Percentiles rank a stretch among this genome's conserved stretches.
These are phyloP conservation scores for Tulasnella calospora DNA, from an alignment of 768 basidiomycete species.

Conservation along the genomic window DNA sequence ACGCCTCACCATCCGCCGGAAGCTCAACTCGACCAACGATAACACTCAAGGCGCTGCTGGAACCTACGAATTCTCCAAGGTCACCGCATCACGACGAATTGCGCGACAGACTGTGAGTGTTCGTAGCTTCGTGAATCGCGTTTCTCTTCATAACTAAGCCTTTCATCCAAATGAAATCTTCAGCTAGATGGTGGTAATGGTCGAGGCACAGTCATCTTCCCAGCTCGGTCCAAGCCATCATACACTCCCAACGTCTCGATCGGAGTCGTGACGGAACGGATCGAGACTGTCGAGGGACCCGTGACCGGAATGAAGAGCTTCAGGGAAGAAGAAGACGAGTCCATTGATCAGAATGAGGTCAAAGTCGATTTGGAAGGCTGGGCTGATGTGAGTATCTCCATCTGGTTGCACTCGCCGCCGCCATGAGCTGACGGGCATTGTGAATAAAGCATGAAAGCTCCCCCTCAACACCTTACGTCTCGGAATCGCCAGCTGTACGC, in stretches of 20 bases:
- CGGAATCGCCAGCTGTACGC: neutral
- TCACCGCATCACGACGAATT: neutral
- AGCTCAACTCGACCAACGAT: neutral
- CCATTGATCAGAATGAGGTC: neutral
- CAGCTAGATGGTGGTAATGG: neutral
- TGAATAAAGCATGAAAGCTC: neutral
- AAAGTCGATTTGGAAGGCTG: conserved; percentile 1
- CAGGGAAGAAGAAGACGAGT: neutral
- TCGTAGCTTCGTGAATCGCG: neutral
- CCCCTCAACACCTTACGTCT: neutral
- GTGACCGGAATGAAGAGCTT: neutral
- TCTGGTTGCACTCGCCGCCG: neutral
- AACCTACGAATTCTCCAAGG: neutral
- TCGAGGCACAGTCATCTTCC: neutral
- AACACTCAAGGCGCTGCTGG: neutral
- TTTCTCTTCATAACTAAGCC: neutral
- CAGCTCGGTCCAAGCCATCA: neutral
- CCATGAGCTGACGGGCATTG: neutral
- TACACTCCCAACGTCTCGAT: conserved; percentile 3
- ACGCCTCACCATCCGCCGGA: neutral
- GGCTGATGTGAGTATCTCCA: neutral
- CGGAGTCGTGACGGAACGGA: neutral
- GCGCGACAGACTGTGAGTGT: neutral
- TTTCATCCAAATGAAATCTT: neutral
- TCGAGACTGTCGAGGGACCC: neutral